These are phyloP conservation scores for Populus tremula DNA, from an alignment of 345 rosid species.

Conservation along the genomic window DNA sequence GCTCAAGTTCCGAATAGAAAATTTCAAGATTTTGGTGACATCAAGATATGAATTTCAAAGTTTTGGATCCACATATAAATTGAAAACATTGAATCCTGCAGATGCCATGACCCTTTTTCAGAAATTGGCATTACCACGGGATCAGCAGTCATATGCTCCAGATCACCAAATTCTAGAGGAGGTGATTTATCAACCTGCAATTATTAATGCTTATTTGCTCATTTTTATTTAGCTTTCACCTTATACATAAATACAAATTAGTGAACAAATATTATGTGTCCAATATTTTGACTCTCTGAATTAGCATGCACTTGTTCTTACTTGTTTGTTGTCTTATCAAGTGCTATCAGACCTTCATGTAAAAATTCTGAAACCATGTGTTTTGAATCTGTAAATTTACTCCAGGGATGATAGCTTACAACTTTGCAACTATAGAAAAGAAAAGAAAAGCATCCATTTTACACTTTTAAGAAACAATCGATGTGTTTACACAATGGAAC, in stretches of 20 bases:
- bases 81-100: conserved; percentile 7
- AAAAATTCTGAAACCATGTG: neutral
- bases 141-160: conserved; percentile 9
- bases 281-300: too few species aligned
- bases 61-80: conserved; percentile 19
- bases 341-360: too few species aligned
- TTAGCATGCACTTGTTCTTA: too few species aligned
- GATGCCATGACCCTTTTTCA: conserved; percentile 26
- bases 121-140: conserved; percentile 1
- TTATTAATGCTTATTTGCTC: neutral
- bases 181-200: conserved; percentile 13
- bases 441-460: neutral
- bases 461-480: neutral
- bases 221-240: neutral
- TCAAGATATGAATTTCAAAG: conserved; percentile 25
- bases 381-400: neutral
- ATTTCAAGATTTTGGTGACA: conserved; percentile 29
- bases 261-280: too few species aligned
- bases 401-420: neutral
- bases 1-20: conserved; percentile 17
- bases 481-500: neutral
- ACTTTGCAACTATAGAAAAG: neutral
- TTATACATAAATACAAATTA: too few species aligned
- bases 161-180: conserved; percentile 6
- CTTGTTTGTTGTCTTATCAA: too few species aligned